Evolutionary conservation across 1,139 yeast species (phyloP).

Genomic region (Zygoascus sp.): DNA sequence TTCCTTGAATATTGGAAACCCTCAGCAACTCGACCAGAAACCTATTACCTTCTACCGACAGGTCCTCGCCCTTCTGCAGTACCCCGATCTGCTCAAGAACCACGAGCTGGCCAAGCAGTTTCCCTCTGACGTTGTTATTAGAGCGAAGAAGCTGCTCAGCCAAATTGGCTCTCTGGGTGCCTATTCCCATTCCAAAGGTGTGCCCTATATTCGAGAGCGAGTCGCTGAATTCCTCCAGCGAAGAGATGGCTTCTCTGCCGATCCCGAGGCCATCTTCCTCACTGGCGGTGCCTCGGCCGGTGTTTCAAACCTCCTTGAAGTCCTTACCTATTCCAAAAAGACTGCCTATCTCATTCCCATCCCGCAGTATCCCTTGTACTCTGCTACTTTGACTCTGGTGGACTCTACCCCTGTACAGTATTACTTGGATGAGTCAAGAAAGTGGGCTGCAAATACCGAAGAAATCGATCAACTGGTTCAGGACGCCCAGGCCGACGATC

Average conservation of each 20-base stretch:
- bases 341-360: constrained; percentile 91
- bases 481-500: constrained; percentile 50
- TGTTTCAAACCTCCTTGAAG: constrained; percentile 67
- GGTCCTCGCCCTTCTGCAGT: constrained; percentile 78
- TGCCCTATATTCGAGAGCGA: constrained; percentile 59
- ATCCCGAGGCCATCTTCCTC: constrained; percentile 69
- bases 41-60: constrained; percentile 96
- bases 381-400: constrained; percentile 83
- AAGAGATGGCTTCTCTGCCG: constrained; percentile 65
- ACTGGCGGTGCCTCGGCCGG: constrained; percentile 95
- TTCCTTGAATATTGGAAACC: constrained; percentile 93
- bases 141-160: constrained; percentile 59
- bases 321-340: constrained; percentile 59
- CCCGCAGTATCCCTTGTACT: constrained; percentile 95
- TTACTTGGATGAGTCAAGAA: constrained; percentile 68
- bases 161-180: constrained; percentile 87
- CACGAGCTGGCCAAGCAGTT: constrained; percentile 37
- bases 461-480: constrained; percentile 57
- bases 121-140: constrained; percentile 65
- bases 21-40: constrained; percentile 90
- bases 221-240: constrained; percentile 73
- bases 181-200: constrained; percentile 90
- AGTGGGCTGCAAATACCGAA: constrained; percentile 77
- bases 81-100: constrained; percentile 60
- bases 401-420: constrained; percentile 85